Percentiles rank a stretch among this genome's conserved stretches.
Evolutionary conservation across 495 filamentous ascomycete species (phyloP).

Genomic region (Penicillium riverlandense): DNA sequence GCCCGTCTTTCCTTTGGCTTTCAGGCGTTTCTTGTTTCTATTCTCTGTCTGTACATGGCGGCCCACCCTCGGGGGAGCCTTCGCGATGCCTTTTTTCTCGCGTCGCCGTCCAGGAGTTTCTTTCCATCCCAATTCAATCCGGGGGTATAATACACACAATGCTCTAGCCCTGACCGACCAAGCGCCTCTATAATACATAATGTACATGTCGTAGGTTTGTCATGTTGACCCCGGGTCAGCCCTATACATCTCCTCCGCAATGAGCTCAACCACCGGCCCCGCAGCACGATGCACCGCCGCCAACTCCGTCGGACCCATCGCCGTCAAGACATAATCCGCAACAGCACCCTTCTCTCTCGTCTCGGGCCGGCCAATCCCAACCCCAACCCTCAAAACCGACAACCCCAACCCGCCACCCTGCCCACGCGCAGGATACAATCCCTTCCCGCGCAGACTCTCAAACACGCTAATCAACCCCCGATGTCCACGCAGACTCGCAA

Average conservation of each 20-base stretch:
- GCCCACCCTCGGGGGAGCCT: too few relatives aligned
- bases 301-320: slow-evolving; percentile 48
- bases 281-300: slow-evolving; percentile 42
- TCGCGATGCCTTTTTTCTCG: too few relatives aligned
- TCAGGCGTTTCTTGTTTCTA: too few relatives aligned
- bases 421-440: slow-evolving; percentile 16
- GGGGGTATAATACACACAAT: too few relatives aligned
- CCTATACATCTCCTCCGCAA: slow-evolving; percentile 40
- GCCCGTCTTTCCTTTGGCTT: too few relatives aligned
- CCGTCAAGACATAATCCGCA: slow-evolving; percentile 58
- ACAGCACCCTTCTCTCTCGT: slow-evolving; percentile 51
- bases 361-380: slow-evolving; percentile 67
- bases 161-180: too few relatives aligned
- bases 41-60: too few relatives aligned
- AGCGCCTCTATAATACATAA: background rate
- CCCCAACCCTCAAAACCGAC: slow-evolving; percentile 48
- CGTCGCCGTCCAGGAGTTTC: too few relatives aligned
- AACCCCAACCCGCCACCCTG: slow-evolving; percentile 5
- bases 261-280: slow-evolving; percentile 38
- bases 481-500: slow-evolving; percentile 59
- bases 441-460: slow-evolving; percentile 33
- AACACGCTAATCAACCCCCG: slow-evolving; percentile 70
- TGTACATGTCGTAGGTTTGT: background rate
- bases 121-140: too few relatives aligned
- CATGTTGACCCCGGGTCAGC: slow-evolving; percentile 7